These are phyloP conservation scores for Cadophora malorum DNA, from an alignment of 2,329 filamentous ascomycete genomes.

Conservation along the genomic window DNA sequence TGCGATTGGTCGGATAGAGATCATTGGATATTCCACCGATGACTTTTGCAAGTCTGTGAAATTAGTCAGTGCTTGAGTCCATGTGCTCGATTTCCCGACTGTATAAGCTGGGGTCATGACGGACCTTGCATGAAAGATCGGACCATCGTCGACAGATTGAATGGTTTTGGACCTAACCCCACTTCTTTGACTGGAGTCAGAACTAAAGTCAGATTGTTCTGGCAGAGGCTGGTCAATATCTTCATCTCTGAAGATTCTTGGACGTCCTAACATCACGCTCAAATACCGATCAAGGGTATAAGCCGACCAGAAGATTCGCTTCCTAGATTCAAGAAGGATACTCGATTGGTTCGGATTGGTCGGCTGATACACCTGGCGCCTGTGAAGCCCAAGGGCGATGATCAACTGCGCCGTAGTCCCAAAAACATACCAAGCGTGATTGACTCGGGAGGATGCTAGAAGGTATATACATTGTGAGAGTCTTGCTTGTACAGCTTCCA, in stretches of 20 bases:
- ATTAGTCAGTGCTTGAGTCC: not conserved
- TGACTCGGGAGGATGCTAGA: constrained; percentile 63
- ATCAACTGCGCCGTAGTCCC: constrained; percentile 62
- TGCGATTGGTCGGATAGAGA: constrained; percentile 48
- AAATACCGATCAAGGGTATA: constrained; percentile 69
- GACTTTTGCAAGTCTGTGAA: constrained; percentile 48
- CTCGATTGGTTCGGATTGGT: constrained; percentile 37
- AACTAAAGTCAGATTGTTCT: constrained; percentile 56
- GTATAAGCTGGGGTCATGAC: not conserved
- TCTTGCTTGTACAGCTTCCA: constrained; percentile 64
- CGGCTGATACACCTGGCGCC: constrained; percentile 25
- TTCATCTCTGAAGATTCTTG: constrained; percentile 65
- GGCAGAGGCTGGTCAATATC: constrained; percentile 69
- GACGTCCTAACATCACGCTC: constrained; percentile 66
- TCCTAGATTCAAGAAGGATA: constrained; percentile 54
- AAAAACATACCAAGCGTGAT: constrained; percentile 66
- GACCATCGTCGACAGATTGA: constrained; percentile 18
- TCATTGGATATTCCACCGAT: constrained; percentile 50
- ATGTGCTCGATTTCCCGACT: not conserved
- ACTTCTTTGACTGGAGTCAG: constrained; percentile 53
- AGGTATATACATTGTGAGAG: constrained; percentile 65
- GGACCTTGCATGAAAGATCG: constrained; percentile 1
- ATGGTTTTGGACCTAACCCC: not conserved
- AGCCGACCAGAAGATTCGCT: constrained; percentile 66
- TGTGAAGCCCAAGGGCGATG: constrained; percentile 54